A percentile compares a stretch with the other conserved stretches of the same genome.
These are phyloP conservation scores for Purshia tridentata DNA, from an alignment of 306 rosid species.

Conservation along the genomic window DNA sequence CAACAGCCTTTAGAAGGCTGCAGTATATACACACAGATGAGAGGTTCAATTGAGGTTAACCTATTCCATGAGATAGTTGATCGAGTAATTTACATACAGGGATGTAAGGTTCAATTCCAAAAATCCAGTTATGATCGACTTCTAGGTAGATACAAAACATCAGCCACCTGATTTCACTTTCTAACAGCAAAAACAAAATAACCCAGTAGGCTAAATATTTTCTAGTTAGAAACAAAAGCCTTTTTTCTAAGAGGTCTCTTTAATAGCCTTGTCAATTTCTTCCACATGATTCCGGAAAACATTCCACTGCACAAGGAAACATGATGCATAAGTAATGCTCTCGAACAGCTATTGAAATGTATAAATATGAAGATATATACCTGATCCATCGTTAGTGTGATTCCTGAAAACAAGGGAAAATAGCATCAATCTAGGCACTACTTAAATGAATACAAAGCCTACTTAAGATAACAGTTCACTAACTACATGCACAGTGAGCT, in stretches of 20 bases:
- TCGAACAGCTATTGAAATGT: neutral
- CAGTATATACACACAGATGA: neutral
- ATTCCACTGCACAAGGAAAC: slow-evolving; percentile 72
- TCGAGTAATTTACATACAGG: neutral
- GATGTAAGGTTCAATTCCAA: neutral
- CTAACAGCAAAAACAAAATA: neutral
- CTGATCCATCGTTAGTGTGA: slow-evolving; percentile 87
- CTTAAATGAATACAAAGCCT: neutral
- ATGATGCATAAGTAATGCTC: neutral
- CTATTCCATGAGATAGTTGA: neutral
- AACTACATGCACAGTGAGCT: neutral
- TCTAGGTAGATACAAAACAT: neutral
- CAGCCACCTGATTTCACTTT: neutral
- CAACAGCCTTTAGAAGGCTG: neutral
- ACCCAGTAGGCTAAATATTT: slow-evolving; percentile 8
- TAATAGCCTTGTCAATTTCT: slow-evolving; percentile 70
- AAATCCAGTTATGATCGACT: neutral
- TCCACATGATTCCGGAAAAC: slow-evolving; percentile 63
- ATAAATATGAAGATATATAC: slow-evolving; percentile 33
- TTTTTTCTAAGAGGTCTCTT: slow-evolving; percentile 37
- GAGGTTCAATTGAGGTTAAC: neutral
- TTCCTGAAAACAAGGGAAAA: slow-evolving; percentile 59
- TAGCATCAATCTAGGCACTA: slow-evolving; percentile 24
- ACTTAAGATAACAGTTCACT: neutral
- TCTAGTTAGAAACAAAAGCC: slow-evolving; percentile 19